Evolutionary conservation across 139 green algal species (phyloP).

Genomic region (Zygnema cylindricum): DNA sequence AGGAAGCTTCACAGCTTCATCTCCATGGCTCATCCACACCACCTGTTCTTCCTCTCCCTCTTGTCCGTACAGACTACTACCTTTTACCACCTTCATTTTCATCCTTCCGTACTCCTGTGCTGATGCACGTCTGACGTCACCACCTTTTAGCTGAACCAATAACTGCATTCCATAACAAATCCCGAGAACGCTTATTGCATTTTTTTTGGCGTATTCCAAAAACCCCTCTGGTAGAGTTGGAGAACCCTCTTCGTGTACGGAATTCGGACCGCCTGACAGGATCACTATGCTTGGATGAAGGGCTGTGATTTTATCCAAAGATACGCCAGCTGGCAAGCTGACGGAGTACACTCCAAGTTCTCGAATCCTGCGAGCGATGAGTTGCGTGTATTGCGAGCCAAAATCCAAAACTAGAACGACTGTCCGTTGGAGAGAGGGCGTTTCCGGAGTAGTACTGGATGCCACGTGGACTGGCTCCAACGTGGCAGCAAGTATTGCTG

Average conservation of each 20-base stretch:
- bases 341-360: constrained; percentile 91
- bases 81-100: constrained; percentile 77
- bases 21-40: constrained; percentile 99
- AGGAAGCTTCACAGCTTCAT: constrained; percentile 87
- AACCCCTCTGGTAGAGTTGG: constrained; percentile 76
- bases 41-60: constrained; percentile 62
- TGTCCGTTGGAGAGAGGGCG: constrained; percentile 18
- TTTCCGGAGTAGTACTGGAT: background rate
- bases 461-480: background rate
- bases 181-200: constrained; percentile 79
- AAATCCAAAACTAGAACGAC: constrained; percentile 84
- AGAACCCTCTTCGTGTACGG: constrained; percentile 88
- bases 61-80: constrained; percentile 74
- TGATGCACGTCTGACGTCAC: constrained; percentile 77
- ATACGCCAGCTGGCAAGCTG: constrained; percentile 87
- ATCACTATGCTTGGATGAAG: constrained; percentile 85
- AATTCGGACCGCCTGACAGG: constrained; percentile 94
- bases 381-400: constrained; percentile 96
- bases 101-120: constrained; percentile 97
- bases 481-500: background rate
- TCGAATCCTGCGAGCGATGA: constrained; percentile 90
- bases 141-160: constrained; percentile 77
- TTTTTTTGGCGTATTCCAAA: constrained; percentile 43
- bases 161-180: constrained; percentile 99
- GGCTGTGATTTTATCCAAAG: constrained; percentile 83